Conservation (phyloP, 306 rosid species). For the Medicago truncatula region DNA sequence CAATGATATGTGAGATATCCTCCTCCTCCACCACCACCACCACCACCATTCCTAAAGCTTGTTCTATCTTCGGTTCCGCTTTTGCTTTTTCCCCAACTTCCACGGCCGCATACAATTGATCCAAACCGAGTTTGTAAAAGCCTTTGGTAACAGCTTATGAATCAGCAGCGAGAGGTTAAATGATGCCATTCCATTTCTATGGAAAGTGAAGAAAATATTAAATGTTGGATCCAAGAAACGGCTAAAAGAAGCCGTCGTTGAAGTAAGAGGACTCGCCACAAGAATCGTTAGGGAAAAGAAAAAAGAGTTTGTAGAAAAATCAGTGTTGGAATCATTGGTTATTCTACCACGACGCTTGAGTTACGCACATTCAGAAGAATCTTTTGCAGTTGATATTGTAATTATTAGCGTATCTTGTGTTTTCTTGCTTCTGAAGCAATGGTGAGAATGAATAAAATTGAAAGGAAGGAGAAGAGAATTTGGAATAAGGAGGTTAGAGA, state of each 20-base stretch:
- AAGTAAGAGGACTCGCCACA: constrained; percentile 54
- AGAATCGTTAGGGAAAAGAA: constrained; percentile 55
- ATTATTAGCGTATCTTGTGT: constrained; percentile 1
- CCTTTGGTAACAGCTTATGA: constrained; percentile 53
- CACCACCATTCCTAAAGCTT: constrained; percentile 53
- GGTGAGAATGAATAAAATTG: no score
- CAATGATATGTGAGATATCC: background rate
- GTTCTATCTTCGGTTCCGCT: constrained; percentile 62
- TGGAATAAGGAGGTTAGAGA: no score
- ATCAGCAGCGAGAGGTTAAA: constrained; percentile 47
- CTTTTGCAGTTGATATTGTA: constrained; percentile 53
- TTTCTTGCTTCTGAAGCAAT: no score
- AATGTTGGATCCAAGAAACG: constrained; percentile 54
- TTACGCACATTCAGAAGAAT: constrained; percentile 60
- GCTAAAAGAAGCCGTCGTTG: constrained; percentile 31
- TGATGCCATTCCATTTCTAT: constrained; percentile 24
- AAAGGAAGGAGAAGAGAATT: no score
- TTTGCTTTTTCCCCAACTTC: constrained; percentile 45
- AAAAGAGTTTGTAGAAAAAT: constrained; percentile 40
- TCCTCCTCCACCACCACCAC: background rate
- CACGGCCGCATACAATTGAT: constrained; percentile 59
- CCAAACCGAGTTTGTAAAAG: constrained; percentile 57
- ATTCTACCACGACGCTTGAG: constrained; percentile 57
- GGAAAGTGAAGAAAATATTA: constrained; percentile 52
- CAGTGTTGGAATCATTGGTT: constrained; percentile 45